A percentile compares a stretch with the other conserved stretches of the same genome.
phyloP scores from a whole-genome alignment of 495 filamentous ascomycete genomes.

The Podospora appendiculata region DNA sequence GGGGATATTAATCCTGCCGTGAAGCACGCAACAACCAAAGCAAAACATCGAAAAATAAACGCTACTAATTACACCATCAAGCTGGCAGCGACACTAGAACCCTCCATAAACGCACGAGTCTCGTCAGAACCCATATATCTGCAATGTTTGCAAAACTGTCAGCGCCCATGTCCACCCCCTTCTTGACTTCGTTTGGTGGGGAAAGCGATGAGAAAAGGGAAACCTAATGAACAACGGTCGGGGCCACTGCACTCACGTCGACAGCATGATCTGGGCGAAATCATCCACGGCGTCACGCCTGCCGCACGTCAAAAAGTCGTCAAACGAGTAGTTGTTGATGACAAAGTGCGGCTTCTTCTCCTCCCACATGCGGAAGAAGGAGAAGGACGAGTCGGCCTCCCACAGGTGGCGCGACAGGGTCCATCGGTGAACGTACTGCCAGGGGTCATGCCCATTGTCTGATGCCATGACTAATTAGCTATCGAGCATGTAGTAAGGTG shows the following conservation, averaged over 20 bases:
- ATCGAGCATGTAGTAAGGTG: neutral
- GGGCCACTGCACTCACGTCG: constrained; percentile 8
- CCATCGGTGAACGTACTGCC: constrained; percentile 20
- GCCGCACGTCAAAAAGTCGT: constrained; percentile 16
- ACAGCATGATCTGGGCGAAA: constrained; percentile 19
- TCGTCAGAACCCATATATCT: too few species aligned
- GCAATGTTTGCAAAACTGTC: too few species aligned
- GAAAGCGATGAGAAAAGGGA: too few species aligned
- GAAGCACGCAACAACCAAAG: too few species aligned
- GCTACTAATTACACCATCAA: too few species aligned
- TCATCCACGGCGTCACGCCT: constrained; percentile 21
- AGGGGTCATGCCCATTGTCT: constrained; percentile 1
- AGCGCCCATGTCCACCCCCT: too few species aligned
- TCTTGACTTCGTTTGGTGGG: too few species aligned
- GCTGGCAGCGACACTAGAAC: too few species aligned
- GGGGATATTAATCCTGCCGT: too few species aligned
- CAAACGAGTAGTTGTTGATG: constrained; percentile 19
- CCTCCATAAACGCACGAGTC: too few species aligned
- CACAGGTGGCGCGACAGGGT: constrained; percentile 21
- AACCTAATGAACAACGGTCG: too few species aligned
- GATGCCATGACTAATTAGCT: neutral
- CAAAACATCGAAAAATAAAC: too few species aligned
- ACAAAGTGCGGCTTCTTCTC: constrained; percentile 15
- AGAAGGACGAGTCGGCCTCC: constrained; percentile 18
- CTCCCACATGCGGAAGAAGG: constrained; percentile 19